Evolutionary conservation across 495 filamentous ascomycete species (phyloP).

Genomic region (Rostrohypoxylon terebratum): DNA sequence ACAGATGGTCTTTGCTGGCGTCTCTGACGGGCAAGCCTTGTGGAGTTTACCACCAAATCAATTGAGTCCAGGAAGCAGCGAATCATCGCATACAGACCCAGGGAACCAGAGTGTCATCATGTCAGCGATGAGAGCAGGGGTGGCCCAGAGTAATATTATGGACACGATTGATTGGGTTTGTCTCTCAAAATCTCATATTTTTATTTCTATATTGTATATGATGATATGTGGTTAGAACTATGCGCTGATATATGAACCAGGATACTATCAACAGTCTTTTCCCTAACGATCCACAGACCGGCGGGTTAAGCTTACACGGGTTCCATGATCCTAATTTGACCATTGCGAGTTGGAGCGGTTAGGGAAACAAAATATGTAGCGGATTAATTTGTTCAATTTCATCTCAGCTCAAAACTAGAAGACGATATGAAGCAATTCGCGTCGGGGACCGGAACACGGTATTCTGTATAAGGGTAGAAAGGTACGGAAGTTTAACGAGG

Average conservation of each 20-base stretch:
- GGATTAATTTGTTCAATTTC: neutral
- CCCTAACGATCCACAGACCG: constrained; percentile 53
- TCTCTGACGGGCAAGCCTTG: constrained; percentile 59
- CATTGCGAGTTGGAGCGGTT: constrained; percentile 38
- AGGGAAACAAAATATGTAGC: neutral
- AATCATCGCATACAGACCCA: constrained; percentile 43
- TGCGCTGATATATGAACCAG: constrained; percentile 26
- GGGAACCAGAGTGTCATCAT: constrained; percentile 8
- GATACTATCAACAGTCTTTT: constrained; percentile 52
- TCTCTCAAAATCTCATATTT: neutral
- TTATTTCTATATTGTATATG: neutral
- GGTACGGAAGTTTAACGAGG: constrained; percentile 19
- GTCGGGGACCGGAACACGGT: neutral
- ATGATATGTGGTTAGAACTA: neutral
- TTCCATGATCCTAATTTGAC: constrained; percentile 50
- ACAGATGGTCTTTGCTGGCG: constrained; percentile 58
- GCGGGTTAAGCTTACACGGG: constrained; percentile 50
- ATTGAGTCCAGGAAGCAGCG: constrained; percentile 55
- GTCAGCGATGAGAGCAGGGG: constrained; percentile 6
- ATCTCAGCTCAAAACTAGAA: constrained; percentile 21
- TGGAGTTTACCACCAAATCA: constrained; percentile 57
- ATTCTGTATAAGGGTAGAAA: constrained; percentile 11
- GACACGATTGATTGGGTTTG: constrained; percentile 54
- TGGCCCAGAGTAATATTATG: constrained; percentile 46
- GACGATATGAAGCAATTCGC: constrained; percentile 37